A percentile compares a stretch with the other conserved stretches of the same genome.
Conservation (phyloP, 768 basidiomycete genomes). For the Mycena amicta region DNA sequence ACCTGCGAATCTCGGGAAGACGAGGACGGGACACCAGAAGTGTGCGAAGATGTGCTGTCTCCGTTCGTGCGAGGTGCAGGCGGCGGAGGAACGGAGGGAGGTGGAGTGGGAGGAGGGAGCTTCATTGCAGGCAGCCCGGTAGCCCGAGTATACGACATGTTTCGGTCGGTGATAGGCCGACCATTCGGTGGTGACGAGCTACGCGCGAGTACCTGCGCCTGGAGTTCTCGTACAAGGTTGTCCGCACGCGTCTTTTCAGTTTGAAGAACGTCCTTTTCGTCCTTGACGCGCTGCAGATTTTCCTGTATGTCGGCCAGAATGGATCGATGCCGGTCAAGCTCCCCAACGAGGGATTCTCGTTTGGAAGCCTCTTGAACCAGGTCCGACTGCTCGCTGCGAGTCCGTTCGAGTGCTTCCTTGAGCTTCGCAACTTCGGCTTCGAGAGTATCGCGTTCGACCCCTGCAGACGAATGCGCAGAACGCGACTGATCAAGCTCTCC, state of each 20-base stretch:
- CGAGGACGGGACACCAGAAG: constrained; percentile 53
- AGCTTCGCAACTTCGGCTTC: constrained; percentile 37
- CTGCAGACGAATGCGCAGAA: constrained; percentile 27
- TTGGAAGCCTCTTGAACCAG: constrained; percentile 74
- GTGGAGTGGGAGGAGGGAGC: constrained; percentile 85
- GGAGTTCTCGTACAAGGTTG: constrained; percentile 71
- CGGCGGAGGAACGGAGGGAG: constrained; percentile 84
- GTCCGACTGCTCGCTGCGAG: constrained; percentile 59
- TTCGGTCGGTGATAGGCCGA: too few relatives aligned
- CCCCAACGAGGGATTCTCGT: constrained; percentile 70
- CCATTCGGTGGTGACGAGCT: constrained; percentile 59
- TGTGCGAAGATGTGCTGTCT: constrained; percentile 66
- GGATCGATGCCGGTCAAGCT: constrained; percentile 78
- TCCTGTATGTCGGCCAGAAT: constrained; percentile 78
- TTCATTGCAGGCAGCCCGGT: constrained; percentile 70
- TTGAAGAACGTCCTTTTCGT: constrained; percentile 79
- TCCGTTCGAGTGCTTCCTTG: constrained; percentile 46
- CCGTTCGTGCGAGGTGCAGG: constrained; percentile 65
- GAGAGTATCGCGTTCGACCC: constrained; percentile 39
- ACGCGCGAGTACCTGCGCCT: constrained; percentile 67
- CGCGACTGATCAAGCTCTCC: constrained; percentile 59
- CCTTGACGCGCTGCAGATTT: constrained; percentile 74
- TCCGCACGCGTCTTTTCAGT: constrained; percentile 74
- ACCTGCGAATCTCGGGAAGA: constrained; percentile 72
- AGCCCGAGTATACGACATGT: too few relatives aligned